Evolutionary conservation across 352 stramenopile species (phyloP).

Genomic region (Phytophthora niederhauseri): DNA sequence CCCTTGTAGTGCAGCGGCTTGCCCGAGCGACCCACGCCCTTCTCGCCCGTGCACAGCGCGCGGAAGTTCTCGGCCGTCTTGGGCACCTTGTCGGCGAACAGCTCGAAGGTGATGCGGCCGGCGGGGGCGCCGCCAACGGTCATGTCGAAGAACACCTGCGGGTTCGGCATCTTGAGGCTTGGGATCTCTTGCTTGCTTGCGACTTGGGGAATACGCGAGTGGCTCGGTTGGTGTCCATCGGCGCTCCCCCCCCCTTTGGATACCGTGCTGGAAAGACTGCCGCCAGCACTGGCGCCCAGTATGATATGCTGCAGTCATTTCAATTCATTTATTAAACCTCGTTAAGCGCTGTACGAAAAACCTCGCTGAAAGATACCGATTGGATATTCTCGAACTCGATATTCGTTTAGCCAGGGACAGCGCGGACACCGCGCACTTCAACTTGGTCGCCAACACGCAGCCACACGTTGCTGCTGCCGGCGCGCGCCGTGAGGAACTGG

Average conservation of each 20-base stretch:
- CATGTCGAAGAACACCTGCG: slow-evolving; percentile 98
- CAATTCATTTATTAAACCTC: slow-evolving; percentile 27
- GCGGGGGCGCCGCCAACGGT: slow-evolving; percentile 91
- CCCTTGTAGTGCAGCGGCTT: slow-evolving; percentile 98
- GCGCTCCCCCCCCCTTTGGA: slow-evolving; percentile 7
- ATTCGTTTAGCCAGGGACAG: slow-evolving; percentile 10
- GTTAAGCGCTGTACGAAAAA: slow-evolving; percentile 7
- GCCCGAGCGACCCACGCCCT: slow-evolving; percentile 84
- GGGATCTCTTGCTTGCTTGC: slow-evolving; percentile 31
- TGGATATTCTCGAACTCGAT: slow-evolving; percentile 11
- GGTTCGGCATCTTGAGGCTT: slow-evolving; percentile 81
- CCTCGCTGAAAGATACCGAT: slow-evolving; percentile 30
- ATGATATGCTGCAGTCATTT: background rate
- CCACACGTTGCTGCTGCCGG: slow-evolving; percentile 34
- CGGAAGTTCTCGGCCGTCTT: slow-evolving; percentile 99
- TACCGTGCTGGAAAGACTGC: slow-evolving; percentile 7
- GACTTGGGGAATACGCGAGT: slow-evolving; percentile 43
- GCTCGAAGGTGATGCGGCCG: slow-evolving; percentile 92
- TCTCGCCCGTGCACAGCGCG: slow-evolving; percentile 98
- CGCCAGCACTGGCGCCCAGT: background rate
- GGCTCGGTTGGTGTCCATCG: slow-evolving; percentile 10
- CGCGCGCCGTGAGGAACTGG: slow-evolving; percentile 61
- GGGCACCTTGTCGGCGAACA: slow-evolving; percentile 89
- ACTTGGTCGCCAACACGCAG: slow-evolving; percentile 38
- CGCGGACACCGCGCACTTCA: slow-evolving; percentile 21